Base-by-base conservation (phyloP, 371 early-diverging fungal genomes). In the Rhizopus microsporus region DNA sequence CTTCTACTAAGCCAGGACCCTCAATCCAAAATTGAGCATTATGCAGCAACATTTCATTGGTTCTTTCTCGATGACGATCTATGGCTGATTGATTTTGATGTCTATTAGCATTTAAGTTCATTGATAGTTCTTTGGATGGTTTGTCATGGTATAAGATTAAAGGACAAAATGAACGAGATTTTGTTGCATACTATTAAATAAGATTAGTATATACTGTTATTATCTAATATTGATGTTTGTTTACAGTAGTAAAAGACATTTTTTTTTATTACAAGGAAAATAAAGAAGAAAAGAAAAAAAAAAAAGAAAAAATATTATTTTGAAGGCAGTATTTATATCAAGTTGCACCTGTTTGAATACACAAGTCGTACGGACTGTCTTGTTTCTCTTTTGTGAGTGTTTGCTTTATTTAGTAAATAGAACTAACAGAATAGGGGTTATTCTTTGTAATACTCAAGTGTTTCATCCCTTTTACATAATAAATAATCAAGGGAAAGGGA, bases 21-120 rank as follows among this genome's bases (percentile, higher is more conserved):
- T 46, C 53, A 39, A 52, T 62, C 78, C 78, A 78, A 10, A 73
- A 59, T 47, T 70, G 62, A 42, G 79, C 75, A 65, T 78, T 73
- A 15, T 67, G 58, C 51, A 73, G 59, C 10, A 78, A 37, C 74
- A 73, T 78, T 49, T 69, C 71, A 33, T 39, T 66, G 29, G 67
- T 75, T 30, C 65, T 71, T n/a, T 59, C 63, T 30, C 59, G 65
- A 57, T 78, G 74, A 45, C 62, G 68, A 56, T 75, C 67, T 39
- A 78, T 74, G 64, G 71, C 60, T 46, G 60, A 59, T 32, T 56
- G 59, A 31, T 62, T 43, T 44, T 61, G 47, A 10, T 59, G 33
- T 56, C 51, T 47, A 13, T 67, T 62, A 30, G 42, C 53, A 44
- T 34, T 56, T 13, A 68, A 16, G 15, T 59, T 29, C 8, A 54